Evolutionary conservation across 2,329 filamentous ascomycete species (phyloP), one percentile per base, ranked within the genome.

Genomic region (Diaporthe sp.): DNA sequence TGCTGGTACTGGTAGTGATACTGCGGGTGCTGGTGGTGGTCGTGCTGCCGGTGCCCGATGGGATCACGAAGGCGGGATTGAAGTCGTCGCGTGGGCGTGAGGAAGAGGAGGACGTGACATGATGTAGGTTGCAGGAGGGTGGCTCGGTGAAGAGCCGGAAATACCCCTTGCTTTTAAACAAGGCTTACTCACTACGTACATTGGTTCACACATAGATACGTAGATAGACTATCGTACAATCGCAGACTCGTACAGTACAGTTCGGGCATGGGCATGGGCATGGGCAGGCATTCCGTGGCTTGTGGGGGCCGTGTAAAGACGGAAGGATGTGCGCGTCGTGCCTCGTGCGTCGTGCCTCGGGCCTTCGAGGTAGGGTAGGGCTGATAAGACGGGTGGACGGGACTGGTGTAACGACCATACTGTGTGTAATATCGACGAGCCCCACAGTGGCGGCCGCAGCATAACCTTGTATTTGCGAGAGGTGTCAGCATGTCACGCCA

Each of bases 41-140:
- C 3, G 20, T 44, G 37, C n/a, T 47, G 39, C 7, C n/a, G 39
- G 15, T 47, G 28, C 44, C 60, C 28, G 63, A 47, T 37, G 63
- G 63, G 53, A 61, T 68, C 63, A 68, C 47, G 44, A 39, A 9
- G 63, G n/a, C 63, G 63, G 44, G 49, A 20, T 6, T 37, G 63
- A 39, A n/a, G 55, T 60, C 67, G 72, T 76, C 57, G 72, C 67
- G 75, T 37, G n/a, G 61, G 72, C 17, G 44, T 53, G 31, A 63
- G 51, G 39, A 42, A 37, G 57, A 31, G 12, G 63, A 68, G 44
- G 57, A 71, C 75, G 34, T 70, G 75, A 76, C 75, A 76, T 75
- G 67, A 39, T 75, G n/a, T 37, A 76, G 60, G 51, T 57, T 39
- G 34, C 39, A 25, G 39, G 55, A 60, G 55, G 37, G 70, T 49